Evolutionary conservation across 768 basidiomycete genomes (phyloP), one percentile per base, ranked within the genome.

Genomic region (Trametes maxima): DNA sequence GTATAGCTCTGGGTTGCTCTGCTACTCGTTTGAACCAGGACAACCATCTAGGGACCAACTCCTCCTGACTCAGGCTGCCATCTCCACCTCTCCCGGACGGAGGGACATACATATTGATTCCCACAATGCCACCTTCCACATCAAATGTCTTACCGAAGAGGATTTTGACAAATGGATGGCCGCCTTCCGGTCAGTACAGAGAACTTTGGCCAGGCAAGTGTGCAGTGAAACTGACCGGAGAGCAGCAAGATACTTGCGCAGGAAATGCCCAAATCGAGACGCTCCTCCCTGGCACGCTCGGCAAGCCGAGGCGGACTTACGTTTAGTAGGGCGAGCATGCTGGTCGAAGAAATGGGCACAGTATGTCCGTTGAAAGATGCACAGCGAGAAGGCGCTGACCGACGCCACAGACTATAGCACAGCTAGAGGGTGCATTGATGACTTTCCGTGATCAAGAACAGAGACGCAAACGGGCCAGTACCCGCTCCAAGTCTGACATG

Each of bases 41-140:
- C 86, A 85, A 57, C 85, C 89, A 19, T 68, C 84, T 59, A 84
- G 92, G 49, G 92, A 94, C 71, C 83, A 87, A 63, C 74, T 93
- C 50, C 79, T 77, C 22, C 76, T 75, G 1, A 80, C 83, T 43
- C 82, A 84, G 68, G 89, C 92, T 33, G 90, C 90, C n/a, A 86
- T 94, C 60, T 85, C 90, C 21, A 90, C 89, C 19, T 79, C 84
- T 5, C 78, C 79, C n/a, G 87, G 87, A 4, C 83, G 87, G 60
- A 90, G 82, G 71, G 89, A 93, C 67, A 90, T 94, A 51, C 90
- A 92, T 67, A 79, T 94, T 49, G 92, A 94, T 68, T 86, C 89
- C 3, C 81, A 78, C 67, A 85, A 78, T 45, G 87, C 87, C 25
- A 93, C 89, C 0, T 94, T 93, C 70, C 92, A 94, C 73, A 82